Conservation (phyloP, 768 basidiomycete species). For the Lactifluus pinguis region DNA sequence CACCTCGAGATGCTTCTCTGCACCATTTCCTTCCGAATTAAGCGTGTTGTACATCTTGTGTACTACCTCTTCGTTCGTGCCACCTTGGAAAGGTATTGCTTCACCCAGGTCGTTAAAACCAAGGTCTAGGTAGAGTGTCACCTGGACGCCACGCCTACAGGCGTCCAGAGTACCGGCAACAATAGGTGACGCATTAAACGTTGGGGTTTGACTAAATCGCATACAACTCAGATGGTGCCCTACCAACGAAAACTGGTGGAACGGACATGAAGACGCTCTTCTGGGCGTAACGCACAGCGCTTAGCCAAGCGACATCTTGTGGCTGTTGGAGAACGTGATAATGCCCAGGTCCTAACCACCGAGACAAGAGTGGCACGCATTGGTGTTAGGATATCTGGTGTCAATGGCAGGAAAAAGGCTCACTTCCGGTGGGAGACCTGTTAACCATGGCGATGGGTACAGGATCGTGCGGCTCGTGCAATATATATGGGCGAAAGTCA, state of each 20-base stretch:
- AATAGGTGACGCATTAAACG: constrained; percentile 57
- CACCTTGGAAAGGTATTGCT: constrained; percentile 51
- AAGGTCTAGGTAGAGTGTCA: constrained; percentile 51
- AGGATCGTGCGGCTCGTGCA: constrained; percentile 47
- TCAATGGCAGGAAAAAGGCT: constrained; percentile 11
- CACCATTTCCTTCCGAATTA: constrained; percentile 31
- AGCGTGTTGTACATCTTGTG: constrained; percentile 47
- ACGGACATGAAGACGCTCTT: constrained; percentile 53
- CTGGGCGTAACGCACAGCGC: constrained; percentile 50
- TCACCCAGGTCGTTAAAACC: constrained; percentile 49
- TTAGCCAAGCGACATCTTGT: constrained; percentile 62
- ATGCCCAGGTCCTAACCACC: constrained; percentile 33
- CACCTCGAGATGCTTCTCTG: constrained; percentile 40
- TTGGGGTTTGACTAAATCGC: constrained; percentile 49
- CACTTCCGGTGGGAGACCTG: constrained; percentile 49
- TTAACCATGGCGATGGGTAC: constrained; percentile 61
- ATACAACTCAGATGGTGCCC: not conserved
- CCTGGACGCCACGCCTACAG: constrained; percentile 50
- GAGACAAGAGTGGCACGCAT: not conserved
- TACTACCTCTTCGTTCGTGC: constrained; percentile 66
- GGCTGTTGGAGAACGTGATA: constrained; percentile 39
- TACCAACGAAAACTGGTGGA: not conserved
- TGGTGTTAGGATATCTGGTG: not conserved
- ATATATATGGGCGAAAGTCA: constrained; percentile 52
- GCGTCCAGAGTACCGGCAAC: constrained; percentile 51